Base-by-base conservation (phyloP, 2,329 filamentous ascomycete species). In the Monilinia polystroma region DNA sequence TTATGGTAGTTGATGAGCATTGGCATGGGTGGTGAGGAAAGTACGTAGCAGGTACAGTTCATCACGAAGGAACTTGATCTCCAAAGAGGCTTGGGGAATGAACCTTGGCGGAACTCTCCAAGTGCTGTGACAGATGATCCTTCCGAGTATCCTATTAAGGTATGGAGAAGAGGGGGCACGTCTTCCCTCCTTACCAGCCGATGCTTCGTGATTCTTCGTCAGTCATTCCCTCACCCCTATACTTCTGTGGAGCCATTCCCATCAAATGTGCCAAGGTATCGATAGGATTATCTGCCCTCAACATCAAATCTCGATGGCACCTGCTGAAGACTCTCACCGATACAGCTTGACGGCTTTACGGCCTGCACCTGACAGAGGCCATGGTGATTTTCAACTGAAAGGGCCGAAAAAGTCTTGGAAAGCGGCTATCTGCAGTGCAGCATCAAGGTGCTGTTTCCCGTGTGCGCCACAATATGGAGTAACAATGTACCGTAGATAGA, bases 381-480 rank as follows among this genome's bases (percentile, higher is more conserved):
- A 16, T 58, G 16, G n/a, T 32, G 4, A 20, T 47, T 12, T 26
- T 26, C 10, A 47, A 18, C 12, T 23, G 7, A 23, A 59, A 47
- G 56, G 56, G 26, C 43, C 3, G 56, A 32, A 47, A 58, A 32
- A 14, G 56, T 45, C 41, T 45, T 58, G 23, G 57, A 49, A 43
- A 47, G 26, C 43, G 43, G 57, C 18, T 35, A 26, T 35, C 6
- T 35, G 43, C 57, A 59, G 57, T 35, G 32, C 32, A 35, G 32
- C 4, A 35, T 8, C 32, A 35, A 35, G 32, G 32, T 8, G 32
- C 6, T 35, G 32, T 35, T 35, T 8, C 32, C 32, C 18, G 43
- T 49, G 35, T 32, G n/a, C 26, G 41, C 56, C 41, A 47, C 41
- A 32, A 47, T 20, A 47, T 35, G 32, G 32, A 35, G 32, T 35